Evolutionary conservation across 495 filamentous ascomycete genomes (phyloP).

Genomic region (Cladorrhinum samala): DNA sequence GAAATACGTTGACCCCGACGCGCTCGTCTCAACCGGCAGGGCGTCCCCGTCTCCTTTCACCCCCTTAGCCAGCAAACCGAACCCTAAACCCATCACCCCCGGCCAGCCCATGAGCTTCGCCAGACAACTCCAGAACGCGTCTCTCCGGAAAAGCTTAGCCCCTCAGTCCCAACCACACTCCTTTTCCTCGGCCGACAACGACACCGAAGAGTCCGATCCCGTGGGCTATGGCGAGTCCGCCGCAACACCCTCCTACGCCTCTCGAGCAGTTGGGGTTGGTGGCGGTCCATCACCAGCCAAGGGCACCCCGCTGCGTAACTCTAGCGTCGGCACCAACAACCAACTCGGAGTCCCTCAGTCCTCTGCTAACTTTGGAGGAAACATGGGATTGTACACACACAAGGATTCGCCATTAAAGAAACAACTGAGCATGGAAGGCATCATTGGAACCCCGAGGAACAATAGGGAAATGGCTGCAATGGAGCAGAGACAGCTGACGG

Average conservation of each 20-base stretch:
- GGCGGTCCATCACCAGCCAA: not conserved
- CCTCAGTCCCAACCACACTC: not conserved
- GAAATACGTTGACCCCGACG: constrained; percentile 69
- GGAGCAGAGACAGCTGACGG: constrained; percentile 36
- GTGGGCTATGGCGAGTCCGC: not conserved
- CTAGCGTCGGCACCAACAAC: not conserved
- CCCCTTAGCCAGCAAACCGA: constrained; percentile 14
- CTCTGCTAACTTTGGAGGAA: constrained; percentile 52
- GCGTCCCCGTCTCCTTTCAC: constrained; percentile 29
- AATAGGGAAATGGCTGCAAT: constrained; percentile 48
- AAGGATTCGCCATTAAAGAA: constrained; percentile 78
- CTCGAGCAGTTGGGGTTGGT: not conserved
- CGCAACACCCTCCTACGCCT: not conserved
- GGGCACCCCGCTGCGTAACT: not conserved
- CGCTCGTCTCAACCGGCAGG: constrained; percentile 10
- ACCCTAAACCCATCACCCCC: not conserved
- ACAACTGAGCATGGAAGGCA: constrained; percentile 41
- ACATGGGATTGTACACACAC: constrained; percentile 71
- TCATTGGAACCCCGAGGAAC: constrained; percentile 43
- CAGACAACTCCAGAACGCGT: not conserved
- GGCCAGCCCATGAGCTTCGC: not conserved
- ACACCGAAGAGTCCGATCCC: not conserved
- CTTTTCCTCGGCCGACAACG: not conserved
- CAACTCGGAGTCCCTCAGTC: constrained; percentile 10
- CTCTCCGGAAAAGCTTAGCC: not conserved